Base-by-base conservation (phyloP, 2,329 filamentous ascomycete species). In the Fusarium pilosicola region DNA sequence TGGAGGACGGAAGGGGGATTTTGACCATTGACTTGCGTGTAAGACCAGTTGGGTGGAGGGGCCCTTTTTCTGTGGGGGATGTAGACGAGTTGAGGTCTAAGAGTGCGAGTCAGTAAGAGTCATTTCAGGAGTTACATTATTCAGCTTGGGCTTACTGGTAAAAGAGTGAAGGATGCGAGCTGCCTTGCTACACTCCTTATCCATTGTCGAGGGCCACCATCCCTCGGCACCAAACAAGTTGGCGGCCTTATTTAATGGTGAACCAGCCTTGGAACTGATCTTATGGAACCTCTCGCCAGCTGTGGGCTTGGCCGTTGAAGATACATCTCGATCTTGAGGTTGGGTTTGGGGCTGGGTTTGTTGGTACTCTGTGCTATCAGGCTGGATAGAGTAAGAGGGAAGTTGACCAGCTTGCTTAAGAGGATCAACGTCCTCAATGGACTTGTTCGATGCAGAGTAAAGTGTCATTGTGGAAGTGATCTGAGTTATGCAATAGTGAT, bases 141-240 rank as follows among this genome's bases (percentile, higher is more conserved):
- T 17, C 15, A 36, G 32, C 0, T 36, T 10, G 13, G n/a, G 5
- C 45, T 48, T 22, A 84, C 82, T 92, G 84, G 92, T 94, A 80
- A 94, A 94, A 74, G 90, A 92, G 76, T 91, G 87, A 65, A 94
- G 82, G 55, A 94, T 94, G 34, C 92, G 87, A 28, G 93, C 92
- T 6, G 92, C 92, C 83, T 94, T 94, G 83, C 92, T 91, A 77
- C 90, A 90, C 83, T 94, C 93, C 79, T 91, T 91, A 77, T 94
- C 92, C 75, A 94, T 83, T 9, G 88, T 90, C 34, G 91, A 92
- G 7, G 93, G 92, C 92, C 92, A 94, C 79, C 93, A 94, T 18
- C 92, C 91, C 79, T 94, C 92, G 32, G 90, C 88, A 68, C 92
- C 92, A 46, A 94, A 82, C 73, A 89, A 88, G 81, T 93, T 92